These are phyloP conservation scores for Cotoneaster glaucophyllus DNA, from an alignment of 306 rosid species.

Conservation along the genomic window DNA sequence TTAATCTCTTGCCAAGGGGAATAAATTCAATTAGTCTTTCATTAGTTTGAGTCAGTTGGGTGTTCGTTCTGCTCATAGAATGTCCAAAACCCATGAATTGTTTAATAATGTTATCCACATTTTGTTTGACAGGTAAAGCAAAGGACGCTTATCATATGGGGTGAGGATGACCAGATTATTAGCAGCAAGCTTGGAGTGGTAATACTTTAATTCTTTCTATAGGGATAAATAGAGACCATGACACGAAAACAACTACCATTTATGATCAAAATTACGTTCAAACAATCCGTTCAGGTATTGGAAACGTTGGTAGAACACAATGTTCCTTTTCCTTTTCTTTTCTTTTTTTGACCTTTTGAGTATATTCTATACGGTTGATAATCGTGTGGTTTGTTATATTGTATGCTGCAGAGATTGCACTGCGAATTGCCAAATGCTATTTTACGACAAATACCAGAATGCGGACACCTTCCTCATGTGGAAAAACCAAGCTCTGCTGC, in stretches of 20 bases:
- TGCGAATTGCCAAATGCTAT: constrained; percentile 69
- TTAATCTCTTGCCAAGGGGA: not conserved
- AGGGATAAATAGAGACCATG: not conserved
- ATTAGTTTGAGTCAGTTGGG: no score
- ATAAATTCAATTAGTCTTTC: not conserved
- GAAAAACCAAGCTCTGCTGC: constrained; percentile 63
- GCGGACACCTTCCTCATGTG: constrained; percentile 91
- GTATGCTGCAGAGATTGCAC: constrained; percentile 62
- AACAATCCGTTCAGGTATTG: not conserved
- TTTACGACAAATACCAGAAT: constrained; percentile 61
- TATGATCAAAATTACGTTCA: not conserved
- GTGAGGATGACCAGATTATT: constrained; percentile 80
- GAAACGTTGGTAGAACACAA: not conserved
- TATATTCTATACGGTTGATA: not conserved
- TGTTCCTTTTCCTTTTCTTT: not conserved
- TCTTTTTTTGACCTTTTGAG: not conserved
- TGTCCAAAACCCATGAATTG: not conserved
- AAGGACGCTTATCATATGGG: constrained; percentile 87
- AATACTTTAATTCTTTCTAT: constrained; percentile 12
- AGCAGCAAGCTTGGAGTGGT: constrained; percentile 86
- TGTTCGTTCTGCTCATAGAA: not conserved
- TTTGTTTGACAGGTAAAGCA: constrained; percentile 66
- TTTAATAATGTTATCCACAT: constrained; percentile 1
- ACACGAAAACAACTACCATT: not conserved
- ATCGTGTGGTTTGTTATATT: not conserved